Evolutionary conservation across 192 early-diverging fungal genomes (phyloP).

Genomic region (Umbelopsis vinacea): DNA sequence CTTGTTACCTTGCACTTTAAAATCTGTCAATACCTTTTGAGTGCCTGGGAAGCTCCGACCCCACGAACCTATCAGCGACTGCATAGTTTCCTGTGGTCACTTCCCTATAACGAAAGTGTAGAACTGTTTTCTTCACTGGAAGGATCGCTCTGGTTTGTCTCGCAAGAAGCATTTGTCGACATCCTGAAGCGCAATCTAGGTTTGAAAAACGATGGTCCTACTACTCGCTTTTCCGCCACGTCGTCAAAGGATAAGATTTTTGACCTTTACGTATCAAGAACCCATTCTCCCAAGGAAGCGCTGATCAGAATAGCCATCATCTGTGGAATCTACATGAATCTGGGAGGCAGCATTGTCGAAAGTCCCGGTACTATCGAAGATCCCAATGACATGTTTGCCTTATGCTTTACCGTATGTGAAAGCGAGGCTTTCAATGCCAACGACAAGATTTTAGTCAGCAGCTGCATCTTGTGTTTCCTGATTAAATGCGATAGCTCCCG

Average conservation of each 20-base stretch:
- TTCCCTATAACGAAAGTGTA: neutral
- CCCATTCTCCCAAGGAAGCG: neutral
- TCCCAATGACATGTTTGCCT: neutral
- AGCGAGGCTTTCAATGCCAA: neutral
- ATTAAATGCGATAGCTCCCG: neutral
- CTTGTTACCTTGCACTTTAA: slow-evolving; percentile 14
- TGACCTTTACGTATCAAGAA: neutral
- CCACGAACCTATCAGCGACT: slow-evolving; percentile 1
- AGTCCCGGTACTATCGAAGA: neutral
- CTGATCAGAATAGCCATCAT: neutral
- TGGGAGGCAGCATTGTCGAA: neutral
- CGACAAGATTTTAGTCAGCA: slow-evolving; percentile 3
- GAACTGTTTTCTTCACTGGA: neutral
- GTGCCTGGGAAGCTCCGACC: neutral
- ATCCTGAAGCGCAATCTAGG: neutral
- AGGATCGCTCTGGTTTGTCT: neutral
- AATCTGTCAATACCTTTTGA: slow-evolving; percentile 11
- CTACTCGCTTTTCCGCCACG: neutral
- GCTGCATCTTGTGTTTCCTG: slow-evolving; percentile 4
- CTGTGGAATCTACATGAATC: neutral
- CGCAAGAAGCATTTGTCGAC: neutral
- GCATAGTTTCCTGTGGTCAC: neutral
- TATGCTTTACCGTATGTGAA: neutral
- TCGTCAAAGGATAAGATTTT: slow-evolving; percentile 1
- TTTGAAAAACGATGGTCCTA: neutral